Percentiles rank a stretch among this genome's conserved stretches.
These are phyloP conservation scores for Cystofilobasidium bisporidii DNA, from an alignment of 768 basidiomycete species.

Conservation along the genomic window DNA sequence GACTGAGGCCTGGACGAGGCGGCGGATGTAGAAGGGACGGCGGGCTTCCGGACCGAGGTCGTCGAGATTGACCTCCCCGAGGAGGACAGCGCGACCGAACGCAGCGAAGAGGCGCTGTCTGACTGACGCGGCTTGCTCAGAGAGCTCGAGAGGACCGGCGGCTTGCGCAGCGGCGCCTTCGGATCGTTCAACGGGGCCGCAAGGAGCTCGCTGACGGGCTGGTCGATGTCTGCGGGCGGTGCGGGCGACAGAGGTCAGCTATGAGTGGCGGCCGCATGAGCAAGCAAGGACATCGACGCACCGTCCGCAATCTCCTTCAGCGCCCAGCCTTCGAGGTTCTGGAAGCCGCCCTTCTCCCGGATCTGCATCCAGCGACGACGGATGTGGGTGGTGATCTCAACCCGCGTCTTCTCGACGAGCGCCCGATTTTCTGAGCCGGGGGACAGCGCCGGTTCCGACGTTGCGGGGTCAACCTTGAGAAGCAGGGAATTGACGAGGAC, in stretches of 20 bases:
- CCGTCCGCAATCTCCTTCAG: slow-evolving; percentile 77
- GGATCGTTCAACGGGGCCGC: slow-evolving; percentile 37
- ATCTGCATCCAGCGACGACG: slow-evolving; percentile 67
- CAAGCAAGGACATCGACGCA: slow-evolving; percentile 41
- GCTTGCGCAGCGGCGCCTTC: background rate
- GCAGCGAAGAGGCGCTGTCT: background rate
- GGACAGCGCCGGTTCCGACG: slow-evolving; percentile 54
- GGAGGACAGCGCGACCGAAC: background rate
- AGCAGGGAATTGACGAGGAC: slow-evolving; percentile 64
- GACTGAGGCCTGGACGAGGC: no score
- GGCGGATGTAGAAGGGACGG: no score
- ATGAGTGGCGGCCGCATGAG: background rate
- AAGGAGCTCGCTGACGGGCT: slow-evolving; percentile 63
- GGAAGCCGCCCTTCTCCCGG: slow-evolving; percentile 68
- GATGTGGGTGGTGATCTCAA: slow-evolving; percentile 63
- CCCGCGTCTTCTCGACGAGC: slow-evolving; percentile 58
- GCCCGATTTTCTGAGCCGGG: slow-evolving; percentile 61
- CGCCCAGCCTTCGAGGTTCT: slow-evolving; percentile 72
- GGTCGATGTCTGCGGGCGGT: slow-evolving; percentile 57
- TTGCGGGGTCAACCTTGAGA: slow-evolving; percentile 56
- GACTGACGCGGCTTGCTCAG: background rate
- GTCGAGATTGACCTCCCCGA: background rate
- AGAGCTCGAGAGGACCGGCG: background rate
- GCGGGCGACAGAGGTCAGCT: slow-evolving; percentile 7
- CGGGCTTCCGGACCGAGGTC: background rate